Conservation (phyloP, 1,139 yeast genomes). For the Debaryomyces fabryi region DNA sequence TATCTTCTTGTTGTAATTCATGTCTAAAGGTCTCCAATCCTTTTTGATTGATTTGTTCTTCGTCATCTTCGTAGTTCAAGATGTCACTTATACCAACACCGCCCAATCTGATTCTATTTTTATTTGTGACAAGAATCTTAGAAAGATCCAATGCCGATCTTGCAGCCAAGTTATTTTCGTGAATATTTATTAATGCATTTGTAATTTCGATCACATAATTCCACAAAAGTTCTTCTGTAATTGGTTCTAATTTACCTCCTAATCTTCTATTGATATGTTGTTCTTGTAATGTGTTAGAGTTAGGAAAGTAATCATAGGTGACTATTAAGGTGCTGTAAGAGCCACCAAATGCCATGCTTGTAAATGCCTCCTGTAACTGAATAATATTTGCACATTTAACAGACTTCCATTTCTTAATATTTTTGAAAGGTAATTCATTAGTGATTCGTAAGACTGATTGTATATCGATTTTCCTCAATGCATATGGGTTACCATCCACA, state of each 20-base stretch:
- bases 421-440: conserved; percentile 53
- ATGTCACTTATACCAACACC: conserved; percentile 77
- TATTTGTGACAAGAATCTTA: conserved; percentile 72
- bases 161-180: conserved; percentile 62
- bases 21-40: conserved; percentile 14
- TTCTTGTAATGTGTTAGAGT: conserved; percentile 33
- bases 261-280: conserved; percentile 37
- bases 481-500: conserved; percentile 76
- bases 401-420: conserved; percentile 49
- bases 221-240: conserved; percentile 77
- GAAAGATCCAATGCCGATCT: conserved; percentile 62
- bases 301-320: conserved; percentile 47
- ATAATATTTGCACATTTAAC: conserved; percentile 62
- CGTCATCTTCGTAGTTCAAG: conserved; percentile 45
- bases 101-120: conserved; percentile 70
- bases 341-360: conserved; percentile 85
- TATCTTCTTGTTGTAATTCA: conserved; percentile 54
- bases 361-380: conserved; percentile 76
- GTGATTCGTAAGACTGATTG: conserved; percentile 50
- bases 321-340: conserved; percentile 47
- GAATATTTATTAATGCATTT: conserved; percentile 66
- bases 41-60: conserved; percentile 19
- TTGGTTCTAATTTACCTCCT: conserved; percentile 40
- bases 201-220: conserved; percentile 71
- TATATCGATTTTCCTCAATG: conserved; percentile 69